Conservation (phyloP, 2,329 filamentous ascomycete genomes). For the Colletotrichum falcatum region DNA sequence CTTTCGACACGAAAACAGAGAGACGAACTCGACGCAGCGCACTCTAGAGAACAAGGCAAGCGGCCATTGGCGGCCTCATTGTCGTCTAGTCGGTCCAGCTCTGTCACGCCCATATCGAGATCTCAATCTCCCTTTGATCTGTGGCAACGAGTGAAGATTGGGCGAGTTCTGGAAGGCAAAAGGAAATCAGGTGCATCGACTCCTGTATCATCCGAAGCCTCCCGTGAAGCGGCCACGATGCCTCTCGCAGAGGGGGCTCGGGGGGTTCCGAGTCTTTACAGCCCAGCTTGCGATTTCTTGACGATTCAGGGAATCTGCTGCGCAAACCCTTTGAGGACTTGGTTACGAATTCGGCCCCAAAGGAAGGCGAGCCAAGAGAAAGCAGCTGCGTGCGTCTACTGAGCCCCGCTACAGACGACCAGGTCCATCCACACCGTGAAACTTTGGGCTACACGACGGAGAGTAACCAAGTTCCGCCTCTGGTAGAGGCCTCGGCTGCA, state of each 20-base stretch:
- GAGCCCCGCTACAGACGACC: neutral
- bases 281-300: conserved; percentile 49
- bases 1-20: neutral
- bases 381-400: neutral
- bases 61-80: neutral
- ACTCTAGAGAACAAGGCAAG: neutral
- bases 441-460: neutral
- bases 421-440: neutral
- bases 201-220: neutral
- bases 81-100: conserved; percentile 24
- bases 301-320: conserved; percentile 55
- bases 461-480: too few species aligned
- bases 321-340: conserved; percentile 59
- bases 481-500: too few species aligned
- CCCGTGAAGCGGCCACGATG: too few species aligned
- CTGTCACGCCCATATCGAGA: conserved; percentile 24
- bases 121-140: conserved; percentile 50
- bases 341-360: conserved; percentile 1
- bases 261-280: conserved; percentile 20
- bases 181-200: neutral
- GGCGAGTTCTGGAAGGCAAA: conserved; percentile 38
- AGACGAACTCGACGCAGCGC: neutral
- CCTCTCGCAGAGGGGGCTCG: neutral
- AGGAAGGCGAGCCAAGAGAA: neutral
- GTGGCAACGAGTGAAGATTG: conserved; percentile 54